Evolutionary conservation across 352 stramenopile species (phyloP), one percentile per base, ranked within the genome.

Genomic region (Globisporangium yorkense): DNA sequence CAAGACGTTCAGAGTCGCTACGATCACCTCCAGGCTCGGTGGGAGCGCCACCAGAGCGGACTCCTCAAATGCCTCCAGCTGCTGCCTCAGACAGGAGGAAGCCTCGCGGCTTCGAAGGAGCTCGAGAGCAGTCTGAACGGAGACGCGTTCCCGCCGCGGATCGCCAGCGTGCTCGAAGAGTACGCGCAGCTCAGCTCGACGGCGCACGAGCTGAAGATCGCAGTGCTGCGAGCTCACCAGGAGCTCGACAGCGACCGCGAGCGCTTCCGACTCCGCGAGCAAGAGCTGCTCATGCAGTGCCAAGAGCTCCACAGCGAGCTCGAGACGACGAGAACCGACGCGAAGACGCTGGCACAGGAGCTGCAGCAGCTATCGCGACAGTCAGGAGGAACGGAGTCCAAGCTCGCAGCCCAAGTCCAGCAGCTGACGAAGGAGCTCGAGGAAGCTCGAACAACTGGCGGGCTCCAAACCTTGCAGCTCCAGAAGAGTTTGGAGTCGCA

Each of bases 401-500:
- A 81, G 47, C 57, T 85, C 5, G 68, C 56, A 8, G 49, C 35
- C 0, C 71, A 83, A 56, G 70, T 80, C 6, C 66, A 84, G 33
- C 68, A 85, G 46, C 62, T 84, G 29, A 50, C 55, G 5, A 76
- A 84, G n/a, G 73, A 86, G 24, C 58, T 83, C 2, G 75, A 86
- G 12, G 74, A 86, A 31, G 44, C 66, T 2, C 71, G 72, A 2
- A 57, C 62, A 4, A 48, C 37, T 0, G 66, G 59, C 37, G 68
- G 61, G 0, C 54, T 86, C n/a, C 75, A 88, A 51, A 58, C 74
- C 9, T 51, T 87, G n/a, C 81, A 92, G 27, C 59, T 88, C 2
- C 78, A 88, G 29, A 83, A 85, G 43, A 65, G 50, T 9, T 41
- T 89, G 12, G 81, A 92, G 4, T 61, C 62, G 0, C 76, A 86